These are phyloP conservation scores for Lactifluus piperatus DNA, from an alignment of 768 basidiomycete genomes.

Conservation along the genomic window DNA sequence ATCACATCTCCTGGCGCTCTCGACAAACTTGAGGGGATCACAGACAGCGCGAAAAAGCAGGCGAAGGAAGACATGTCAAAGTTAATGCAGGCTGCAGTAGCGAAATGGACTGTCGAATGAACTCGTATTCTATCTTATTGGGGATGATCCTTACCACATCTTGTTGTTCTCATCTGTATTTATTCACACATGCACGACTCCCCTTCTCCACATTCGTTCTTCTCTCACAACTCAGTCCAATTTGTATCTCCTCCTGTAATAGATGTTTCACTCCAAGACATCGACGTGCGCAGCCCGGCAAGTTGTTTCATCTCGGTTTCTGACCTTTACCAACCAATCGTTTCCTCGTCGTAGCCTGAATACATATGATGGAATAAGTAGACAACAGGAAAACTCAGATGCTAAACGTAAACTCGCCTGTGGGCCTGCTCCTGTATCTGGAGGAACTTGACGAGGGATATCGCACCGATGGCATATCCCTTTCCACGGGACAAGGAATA, in stretches of 20 bases:
- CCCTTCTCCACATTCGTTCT: not conserved
- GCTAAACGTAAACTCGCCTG: conserved; percentile 26
- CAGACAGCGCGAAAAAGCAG: conserved; percentile 75
- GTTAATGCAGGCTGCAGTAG: conserved; percentile 61
- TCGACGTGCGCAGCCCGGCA: conserved; percentile 16
- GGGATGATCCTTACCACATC: not conserved
- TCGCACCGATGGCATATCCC: conserved; percentile 69
- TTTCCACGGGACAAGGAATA: conserved; percentile 72
- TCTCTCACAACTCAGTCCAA: not conserved
- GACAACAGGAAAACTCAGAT: not conserved
- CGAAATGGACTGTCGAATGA: conserved; percentile 51
- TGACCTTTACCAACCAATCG: conserved; percentile 50
- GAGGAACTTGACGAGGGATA: conserved; percentile 48
- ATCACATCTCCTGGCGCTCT: conserved; percentile 61
- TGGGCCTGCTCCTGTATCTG: conserved; percentile 43
- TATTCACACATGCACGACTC: conserved; percentile 3
- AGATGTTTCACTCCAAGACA: conserved; percentile 11
- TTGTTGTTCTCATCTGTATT: conserved; percentile 10
- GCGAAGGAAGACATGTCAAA: conserved; percentile 69
- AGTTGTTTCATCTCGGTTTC: conserved; percentile 41
- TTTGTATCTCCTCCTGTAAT: conserved; percentile 8
- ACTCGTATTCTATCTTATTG: not conserved
- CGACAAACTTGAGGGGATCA: conserved; percentile 69
- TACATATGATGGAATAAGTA: not conserved
- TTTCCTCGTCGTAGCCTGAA: conserved; percentile 11